Evolutionary conservation across 805 yeast genomes (phyloP).

Genomic region (Metschnikowia lachancei): DNA sequence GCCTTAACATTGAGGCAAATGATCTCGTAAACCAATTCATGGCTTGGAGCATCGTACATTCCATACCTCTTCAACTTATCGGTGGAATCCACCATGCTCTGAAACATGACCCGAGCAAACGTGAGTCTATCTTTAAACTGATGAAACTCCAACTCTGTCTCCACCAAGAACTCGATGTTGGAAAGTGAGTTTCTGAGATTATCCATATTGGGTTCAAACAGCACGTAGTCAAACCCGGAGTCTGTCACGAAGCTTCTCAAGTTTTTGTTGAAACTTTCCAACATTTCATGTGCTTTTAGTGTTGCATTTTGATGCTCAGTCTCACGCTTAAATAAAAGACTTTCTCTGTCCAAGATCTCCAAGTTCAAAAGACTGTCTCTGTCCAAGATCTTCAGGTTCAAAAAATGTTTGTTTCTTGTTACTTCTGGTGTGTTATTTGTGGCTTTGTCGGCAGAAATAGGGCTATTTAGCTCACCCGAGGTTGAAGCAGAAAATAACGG

Average conservation of each 20-base stretch:
- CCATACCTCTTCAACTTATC: constrained; percentile 4
- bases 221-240: background rate
- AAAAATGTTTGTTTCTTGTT: no score
- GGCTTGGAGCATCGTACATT: background rate
- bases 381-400: no score
- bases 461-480: no score
- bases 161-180: background rate
- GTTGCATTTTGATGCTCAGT: no score
- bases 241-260: background rate
- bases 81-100: background rate
- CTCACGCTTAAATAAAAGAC: no score
- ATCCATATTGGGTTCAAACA: background rate
- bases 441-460: no score
- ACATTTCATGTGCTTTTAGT: no score
- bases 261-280: background rate
- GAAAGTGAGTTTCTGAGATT: background rate
- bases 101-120: background rate
- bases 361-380: no score
- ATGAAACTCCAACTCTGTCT: background rate
- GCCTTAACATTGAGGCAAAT: background rate
- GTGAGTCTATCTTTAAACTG: background rate
- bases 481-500: no score
- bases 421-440: no score
- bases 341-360: no score
- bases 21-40: background rate